Conservation (phyloP, 192 early-diverging fungal genomes). For the Umbelopsis sp. region DNA sequence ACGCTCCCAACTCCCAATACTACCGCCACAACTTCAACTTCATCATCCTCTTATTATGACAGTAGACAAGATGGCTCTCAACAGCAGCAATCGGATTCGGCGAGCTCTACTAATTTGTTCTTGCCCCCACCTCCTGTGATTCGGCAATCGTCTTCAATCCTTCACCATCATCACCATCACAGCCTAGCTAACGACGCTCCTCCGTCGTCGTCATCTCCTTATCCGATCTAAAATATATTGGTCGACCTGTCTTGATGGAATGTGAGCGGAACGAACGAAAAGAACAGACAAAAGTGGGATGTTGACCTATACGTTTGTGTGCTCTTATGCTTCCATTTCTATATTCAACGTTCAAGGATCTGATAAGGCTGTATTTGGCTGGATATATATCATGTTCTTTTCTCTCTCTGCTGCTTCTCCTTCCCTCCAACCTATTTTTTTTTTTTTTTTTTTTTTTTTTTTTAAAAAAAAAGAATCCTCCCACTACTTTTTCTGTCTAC, state of each 20-base stretch:
- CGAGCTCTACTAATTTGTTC: neutral
- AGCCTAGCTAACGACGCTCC: neutral
- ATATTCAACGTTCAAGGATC: neutral
- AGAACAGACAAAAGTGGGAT: neutral
- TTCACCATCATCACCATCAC: neutral
- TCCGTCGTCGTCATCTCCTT: neutral
- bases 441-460: too few relatives aligned
- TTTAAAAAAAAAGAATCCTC: too few relatives aligned
- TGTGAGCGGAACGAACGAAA: neutral
- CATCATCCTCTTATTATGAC: neutral
- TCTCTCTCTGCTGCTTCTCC: too few relatives aligned
- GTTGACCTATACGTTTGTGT: neutral
- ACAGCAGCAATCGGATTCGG: neutral
- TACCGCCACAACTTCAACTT: neutral
- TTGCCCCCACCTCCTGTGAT: neutral
- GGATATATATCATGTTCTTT: neutral
- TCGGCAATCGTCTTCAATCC: neutral
- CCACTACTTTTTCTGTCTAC: too few relatives aligned
- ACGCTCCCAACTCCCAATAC: too few relatives aligned
- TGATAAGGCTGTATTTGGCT: neutral
- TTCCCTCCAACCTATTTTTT: too few relatives aligned
- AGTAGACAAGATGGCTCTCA: neutral
- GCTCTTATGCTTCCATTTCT: neutral
- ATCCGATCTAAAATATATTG: neutral
- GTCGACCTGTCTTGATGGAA: neutral